Conservation (phyloP, 2,329 filamentous ascomycete genomes). For the Colletotrichum kahawae region DNA sequence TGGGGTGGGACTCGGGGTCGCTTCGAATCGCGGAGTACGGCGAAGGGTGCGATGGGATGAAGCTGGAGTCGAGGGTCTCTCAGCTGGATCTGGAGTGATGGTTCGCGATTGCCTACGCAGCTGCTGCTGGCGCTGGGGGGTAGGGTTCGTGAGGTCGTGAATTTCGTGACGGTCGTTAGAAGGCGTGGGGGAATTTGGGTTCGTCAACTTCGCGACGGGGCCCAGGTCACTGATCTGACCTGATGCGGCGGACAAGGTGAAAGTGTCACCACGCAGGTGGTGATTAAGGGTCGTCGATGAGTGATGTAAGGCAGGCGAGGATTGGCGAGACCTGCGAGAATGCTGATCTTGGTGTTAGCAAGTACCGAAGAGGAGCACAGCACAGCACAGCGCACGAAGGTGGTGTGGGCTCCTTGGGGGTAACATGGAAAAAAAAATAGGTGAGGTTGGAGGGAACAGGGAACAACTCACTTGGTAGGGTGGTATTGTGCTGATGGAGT, state of each 20-base stretch:
- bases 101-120: slow-evolving; percentile 42
- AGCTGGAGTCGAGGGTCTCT: slow-evolving; percentile 46
- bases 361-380: neutral
- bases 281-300: slow-evolving; percentile 22
- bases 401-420: slow-evolving; percentile 8
- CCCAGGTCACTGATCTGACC: slow-evolving; percentile 36
- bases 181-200: slow-evolving; percentile 39
- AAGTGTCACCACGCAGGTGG: slow-evolving; percentile 46
- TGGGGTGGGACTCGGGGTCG: slow-evolving; percentile 47
- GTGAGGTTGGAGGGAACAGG: slow-evolving; percentile 20
- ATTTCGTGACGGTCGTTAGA: slow-evolving; percentile 61
- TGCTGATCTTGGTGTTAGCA: slow-evolving; percentile 12
- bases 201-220: slow-evolving; percentile 51
- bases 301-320: neutral
- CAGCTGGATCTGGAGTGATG: slow-evolving; percentile 41
- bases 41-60: slow-evolving; percentile 53
- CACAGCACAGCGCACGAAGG: neutral
- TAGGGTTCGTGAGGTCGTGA: slow-evolving; percentile 49
- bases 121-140: slow-evolving; percentile 45
- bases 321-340: neutral
- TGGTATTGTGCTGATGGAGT: slow-evolving; percentile 15
- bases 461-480: slow-evolving; percentile 10
- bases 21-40: slow-evolving; percentile 56
- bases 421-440: slow-evolving; percentile 5
- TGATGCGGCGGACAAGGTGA: slow-evolving; percentile 54